phyloP scores from a whole-genome alignment of 139 green algal genomes.

The Chlamydomonas asymmetrica region DNA sequence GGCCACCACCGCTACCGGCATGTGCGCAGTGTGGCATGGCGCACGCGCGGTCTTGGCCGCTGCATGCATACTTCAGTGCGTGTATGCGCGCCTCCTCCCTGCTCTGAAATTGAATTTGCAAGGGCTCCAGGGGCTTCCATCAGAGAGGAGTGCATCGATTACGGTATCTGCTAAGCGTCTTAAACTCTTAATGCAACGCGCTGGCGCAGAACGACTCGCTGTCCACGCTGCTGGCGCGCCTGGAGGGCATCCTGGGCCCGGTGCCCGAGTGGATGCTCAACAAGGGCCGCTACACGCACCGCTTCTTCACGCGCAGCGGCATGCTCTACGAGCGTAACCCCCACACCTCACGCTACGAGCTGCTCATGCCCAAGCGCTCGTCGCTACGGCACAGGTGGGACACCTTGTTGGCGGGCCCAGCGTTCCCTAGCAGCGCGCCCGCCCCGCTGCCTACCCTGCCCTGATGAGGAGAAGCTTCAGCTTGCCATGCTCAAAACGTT shows the following conservation, averaged over 20 bases:
- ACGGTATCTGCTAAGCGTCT: no score
- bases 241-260: slow-evolving; percentile 89
- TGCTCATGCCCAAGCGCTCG: slow-evolving; percentile 75
- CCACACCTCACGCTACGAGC: slow-evolving; percentile 60
- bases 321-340: slow-evolving; percentile 68
- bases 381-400: slow-evolving; percentile 44
- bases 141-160: no score
- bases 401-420: not conserved
- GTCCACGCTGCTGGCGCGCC: slow-evolving; percentile 81
- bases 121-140: no score
- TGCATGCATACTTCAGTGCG: not conserved
- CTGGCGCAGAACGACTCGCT: slow-evolving; percentile 86
- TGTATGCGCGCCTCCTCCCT: no score
- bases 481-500: no score
- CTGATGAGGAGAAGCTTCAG: no score
- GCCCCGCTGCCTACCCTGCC: no score
- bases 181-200: no score
- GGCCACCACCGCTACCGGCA: no score
- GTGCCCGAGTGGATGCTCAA: slow-evolving; percentile 76
- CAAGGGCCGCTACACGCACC: slow-evolving; percentile 70
- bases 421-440: not conserved
- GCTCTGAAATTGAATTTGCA: no score
- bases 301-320: slow-evolving; percentile 82
- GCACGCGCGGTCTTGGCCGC: no score
- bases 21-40: no score